A percentile compares a stretch with the other conserved stretches of the same genome.
Conservation (phyloP, 352 stramenopile genomes). For the Albugo candida region DNA sequence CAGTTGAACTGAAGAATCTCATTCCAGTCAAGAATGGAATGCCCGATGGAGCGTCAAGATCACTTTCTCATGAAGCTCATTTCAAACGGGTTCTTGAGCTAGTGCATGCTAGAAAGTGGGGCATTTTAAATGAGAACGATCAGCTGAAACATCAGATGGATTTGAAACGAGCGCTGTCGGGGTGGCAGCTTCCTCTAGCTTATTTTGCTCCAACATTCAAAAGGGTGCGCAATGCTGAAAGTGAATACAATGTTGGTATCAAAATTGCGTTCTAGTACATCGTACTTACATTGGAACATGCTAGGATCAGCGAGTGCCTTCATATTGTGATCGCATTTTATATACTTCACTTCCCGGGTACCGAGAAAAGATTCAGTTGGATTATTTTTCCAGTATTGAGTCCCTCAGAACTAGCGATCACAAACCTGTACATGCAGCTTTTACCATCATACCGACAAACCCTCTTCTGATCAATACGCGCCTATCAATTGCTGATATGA, state of each 20-base stretch:
- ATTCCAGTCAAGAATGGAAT: not conserved
- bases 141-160: conserved; percentile 55
- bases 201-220: conserved; percentile 76
- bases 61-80: conserved; percentile 20
- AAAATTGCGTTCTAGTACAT: not conserved
- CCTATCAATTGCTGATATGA: conserved; percentile 14
- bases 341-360: conserved; percentile 58
- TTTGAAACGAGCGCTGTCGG: conserved; percentile 24
- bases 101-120: conserved; percentile 43
- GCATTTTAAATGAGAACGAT: conserved; percentile 42
- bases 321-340: conserved; percentile 69
- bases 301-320: conserved; percentile 52
- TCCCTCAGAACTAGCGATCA: conserved; percentile 63
- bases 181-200: conserved; percentile 38
- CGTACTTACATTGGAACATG: not conserved
- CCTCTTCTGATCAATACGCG: conserved; percentile 9
- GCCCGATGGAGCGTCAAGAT: not conserved
- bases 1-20: not conserved
- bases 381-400: conserved; percentile 35
- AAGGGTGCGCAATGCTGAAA: conserved; percentile 24
- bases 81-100: conserved; percentile 36
- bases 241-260: conserved; percentile 23
- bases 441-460: conserved; percentile 21
- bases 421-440: conserved; percentile 52
- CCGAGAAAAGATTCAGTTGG: conserved; percentile 25